These are phyloP conservation scores for Lupinus albus DNA, from an alignment of 306 rosid genomes.

Conservation along the genomic window DNA sequence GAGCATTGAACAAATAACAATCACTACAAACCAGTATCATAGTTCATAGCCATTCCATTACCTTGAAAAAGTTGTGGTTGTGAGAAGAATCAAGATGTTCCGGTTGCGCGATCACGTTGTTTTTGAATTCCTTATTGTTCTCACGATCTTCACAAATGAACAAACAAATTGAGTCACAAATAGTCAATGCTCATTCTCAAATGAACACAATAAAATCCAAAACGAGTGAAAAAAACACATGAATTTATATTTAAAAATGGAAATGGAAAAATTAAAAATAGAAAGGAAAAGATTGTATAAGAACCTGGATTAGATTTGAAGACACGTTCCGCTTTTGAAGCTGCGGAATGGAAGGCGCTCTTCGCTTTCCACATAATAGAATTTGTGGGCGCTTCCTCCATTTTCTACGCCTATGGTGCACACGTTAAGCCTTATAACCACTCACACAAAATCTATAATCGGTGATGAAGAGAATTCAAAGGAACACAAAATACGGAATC, in stretches of 20 bases:
- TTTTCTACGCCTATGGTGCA: conserved; percentile 47
- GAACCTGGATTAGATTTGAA: conserved; percentile 87
- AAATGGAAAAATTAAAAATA: conserved; percentile 11
- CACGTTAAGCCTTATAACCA: conserved; percentile 29
- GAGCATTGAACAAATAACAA: conserved; percentile 1
- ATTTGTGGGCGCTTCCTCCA: conserved; percentile 78
- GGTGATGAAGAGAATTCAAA: no score
- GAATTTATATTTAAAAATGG: not conserved
- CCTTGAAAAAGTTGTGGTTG: conserved; percentile 58
- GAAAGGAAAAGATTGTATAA: not conserved
- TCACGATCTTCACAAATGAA: conserved; percentile 62
- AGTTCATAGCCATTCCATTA: conserved; percentile 17
- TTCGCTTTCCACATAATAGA: conserved; percentile 85
- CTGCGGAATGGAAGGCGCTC: conserved; percentile 95
- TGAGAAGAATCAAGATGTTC: conserved; percentile 46
- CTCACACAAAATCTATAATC: no score
- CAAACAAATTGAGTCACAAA: conserved; percentile 40
- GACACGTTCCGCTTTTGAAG: conserved; percentile 98
- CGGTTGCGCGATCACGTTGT: conserved; percentile 39
- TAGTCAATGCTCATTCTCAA: conserved; percentile 32
- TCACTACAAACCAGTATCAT: not conserved
- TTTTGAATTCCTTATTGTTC: conserved; percentile 46
- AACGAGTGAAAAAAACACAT: conserved; percentile 7
- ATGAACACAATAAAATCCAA: not conserved
- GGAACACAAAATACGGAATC: no score